phyloP scores from a whole-genome alignment of 768 basidiomycete genomes.

The Boletales sp. region DNA sequence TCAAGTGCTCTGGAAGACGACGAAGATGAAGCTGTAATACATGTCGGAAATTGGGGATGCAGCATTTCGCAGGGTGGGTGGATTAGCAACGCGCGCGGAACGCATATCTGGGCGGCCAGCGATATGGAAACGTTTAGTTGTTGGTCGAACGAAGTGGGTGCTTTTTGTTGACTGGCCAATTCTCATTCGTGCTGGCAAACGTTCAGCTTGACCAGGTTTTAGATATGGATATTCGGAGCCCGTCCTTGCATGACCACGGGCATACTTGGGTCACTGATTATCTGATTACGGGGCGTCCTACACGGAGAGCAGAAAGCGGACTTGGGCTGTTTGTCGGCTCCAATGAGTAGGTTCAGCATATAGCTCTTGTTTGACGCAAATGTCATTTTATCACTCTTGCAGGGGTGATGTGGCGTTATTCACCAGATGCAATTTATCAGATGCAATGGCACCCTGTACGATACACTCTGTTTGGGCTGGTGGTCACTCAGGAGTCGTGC shows the following conservation, averaged over 20 bases:
- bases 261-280: slow-evolving; percentile 80
- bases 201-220: slow-evolving; percentile 56
- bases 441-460: slow-evolving; percentile 42
- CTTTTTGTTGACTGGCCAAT: background rate
- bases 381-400: slow-evolving; percentile 1
- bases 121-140: slow-evolving; percentile 94
- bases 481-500: slow-evolving; percentile 55
- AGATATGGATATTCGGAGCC: slow-evolving; percentile 60
- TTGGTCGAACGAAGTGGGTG: slow-evolving; percentile 69
- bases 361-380: background rate
- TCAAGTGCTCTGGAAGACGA: slow-evolving; percentile 73
- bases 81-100: slow-evolving; percentile 38
- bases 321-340: slow-evolving; percentile 67
- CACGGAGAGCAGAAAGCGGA: slow-evolving; percentile 13
- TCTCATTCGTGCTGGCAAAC: background rate
- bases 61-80: slow-evolving; percentile 78
- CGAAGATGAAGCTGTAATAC: slow-evolving; percentile 80
- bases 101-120: slow-evolving; percentile 75
- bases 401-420: slow-evolving; percentile 61
- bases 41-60: slow-evolving; percentile 85
- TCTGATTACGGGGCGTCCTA: slow-evolving; percentile 51
- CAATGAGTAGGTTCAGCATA: slow-evolving; percentile 51
- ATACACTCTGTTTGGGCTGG: slow-evolving; percentile 50
- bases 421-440: slow-evolving; percentile 40
- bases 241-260: slow-evolving; percentile 53